phyloP scores from a whole-genome alignment of 2,329 filamentous ascomycete species.

The Tolypocladium nubicola region DNA sequence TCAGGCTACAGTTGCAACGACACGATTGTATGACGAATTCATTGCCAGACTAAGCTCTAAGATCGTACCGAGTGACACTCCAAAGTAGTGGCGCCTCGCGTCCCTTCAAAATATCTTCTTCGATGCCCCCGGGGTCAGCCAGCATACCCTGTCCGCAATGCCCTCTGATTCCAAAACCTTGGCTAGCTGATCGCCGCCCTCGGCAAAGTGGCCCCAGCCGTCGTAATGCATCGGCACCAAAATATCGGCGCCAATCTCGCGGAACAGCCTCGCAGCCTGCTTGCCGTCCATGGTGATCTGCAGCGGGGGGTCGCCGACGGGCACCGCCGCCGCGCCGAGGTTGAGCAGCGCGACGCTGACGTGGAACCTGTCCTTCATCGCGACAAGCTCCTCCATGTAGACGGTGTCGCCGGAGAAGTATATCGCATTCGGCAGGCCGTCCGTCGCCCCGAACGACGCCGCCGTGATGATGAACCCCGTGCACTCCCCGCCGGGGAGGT shows the following conservation, averaged over 20 bases:
- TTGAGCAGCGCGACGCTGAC: constrained; percentile 31
- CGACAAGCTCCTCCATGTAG: constrained; percentile 28
- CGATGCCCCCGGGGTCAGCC: constrained; percentile 18
- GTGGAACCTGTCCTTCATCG: constrained; percentile 23
- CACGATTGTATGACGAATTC: too few relatives aligned
- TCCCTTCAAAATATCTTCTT: constrained; percentile 2
- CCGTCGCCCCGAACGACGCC: constrained; percentile 22
- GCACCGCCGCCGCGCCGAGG: constrained; percentile 22
- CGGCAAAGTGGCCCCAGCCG: constrained; percentile 32
- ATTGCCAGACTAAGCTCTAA: too few relatives aligned
- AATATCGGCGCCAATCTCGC: constrained; percentile 26
- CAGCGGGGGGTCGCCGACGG: constrained; percentile 12
- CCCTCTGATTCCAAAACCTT: constrained; percentile 22
- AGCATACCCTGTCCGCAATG: constrained; percentile 20
- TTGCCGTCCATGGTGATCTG: constrained; percentile 34
- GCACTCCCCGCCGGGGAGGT: constrained; percentile 31
- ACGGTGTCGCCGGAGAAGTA: constrained; percentile 40
- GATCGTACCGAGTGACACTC: too few relatives aligned
- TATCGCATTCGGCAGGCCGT: constrained; percentile 31
- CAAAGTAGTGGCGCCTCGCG: too few relatives aligned
- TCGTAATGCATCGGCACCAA: constrained; percentile 38
- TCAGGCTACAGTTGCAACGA: too few relatives aligned
- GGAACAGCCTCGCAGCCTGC: constrained; percentile 25
- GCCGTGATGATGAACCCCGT: constrained; percentile 31
- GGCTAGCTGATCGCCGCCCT: constrained; percentile 19